Evolutionary conservation across 345 rosid species (phyloP).

Genomic region (Corymbia maculata): DNA sequence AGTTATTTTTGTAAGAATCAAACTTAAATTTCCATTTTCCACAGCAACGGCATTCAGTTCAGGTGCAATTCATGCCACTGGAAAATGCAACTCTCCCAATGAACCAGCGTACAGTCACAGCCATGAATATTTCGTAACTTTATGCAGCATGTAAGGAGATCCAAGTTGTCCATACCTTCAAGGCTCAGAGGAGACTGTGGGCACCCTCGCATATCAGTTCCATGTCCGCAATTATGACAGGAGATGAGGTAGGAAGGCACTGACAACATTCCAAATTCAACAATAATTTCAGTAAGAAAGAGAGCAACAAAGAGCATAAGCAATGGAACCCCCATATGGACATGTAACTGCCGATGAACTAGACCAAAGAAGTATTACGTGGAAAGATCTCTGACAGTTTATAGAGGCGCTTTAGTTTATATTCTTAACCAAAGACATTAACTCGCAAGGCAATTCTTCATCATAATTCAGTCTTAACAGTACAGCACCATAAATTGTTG

Average conservation of each 20-base stretch:
- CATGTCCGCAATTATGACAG: slow-evolving; percentile 94
- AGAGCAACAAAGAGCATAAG: neutral
- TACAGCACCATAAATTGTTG: neutral
- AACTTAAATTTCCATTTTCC: neutral
- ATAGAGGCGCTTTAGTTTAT: neutral
- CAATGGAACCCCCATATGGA: neutral
- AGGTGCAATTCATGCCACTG: neutral
- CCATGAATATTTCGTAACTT: neutral
- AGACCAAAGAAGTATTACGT: neutral
- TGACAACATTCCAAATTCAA: slow-evolving; percentile 11
- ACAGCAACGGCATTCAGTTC: neutral
- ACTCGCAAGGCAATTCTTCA: neutral
- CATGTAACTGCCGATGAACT: neutral
- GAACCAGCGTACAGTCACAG: neutral
- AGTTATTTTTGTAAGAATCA: neutral
- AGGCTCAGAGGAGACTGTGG: slow-evolving; percentile 69
- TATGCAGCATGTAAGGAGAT: neutral
- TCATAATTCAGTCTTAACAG: neutral
- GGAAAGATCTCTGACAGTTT: neutral
- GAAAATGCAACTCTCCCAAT: neutral
- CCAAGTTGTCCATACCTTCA: slow-evolving; percentile 39
- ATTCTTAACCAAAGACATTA: neutral
- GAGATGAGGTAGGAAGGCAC: slow-evolving; percentile 60
- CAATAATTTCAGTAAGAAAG: neutral
- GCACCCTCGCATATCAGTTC: slow-evolving; percentile 91